Evolutionary conservation across 2,329 filamentous ascomycete genomes (phyloP).

Genomic region (Juglanconis sp.): DNA sequence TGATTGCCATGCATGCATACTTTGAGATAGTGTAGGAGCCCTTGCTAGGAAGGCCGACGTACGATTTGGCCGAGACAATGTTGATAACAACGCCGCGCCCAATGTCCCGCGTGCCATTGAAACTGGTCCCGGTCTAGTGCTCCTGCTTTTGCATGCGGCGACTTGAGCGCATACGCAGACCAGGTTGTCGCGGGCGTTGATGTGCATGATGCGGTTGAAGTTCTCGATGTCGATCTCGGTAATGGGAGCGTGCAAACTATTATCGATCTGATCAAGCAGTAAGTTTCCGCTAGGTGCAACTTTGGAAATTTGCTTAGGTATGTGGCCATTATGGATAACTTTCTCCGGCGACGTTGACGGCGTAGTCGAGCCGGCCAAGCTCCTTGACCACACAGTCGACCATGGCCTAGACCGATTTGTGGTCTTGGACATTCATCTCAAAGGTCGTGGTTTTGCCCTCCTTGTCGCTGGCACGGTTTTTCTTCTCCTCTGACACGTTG

Average conservation of each 20-base stretch:
- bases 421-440: constrained; percentile 20
- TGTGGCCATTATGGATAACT: constrained; percentile 8
- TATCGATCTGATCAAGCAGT: constrained; percentile 10
- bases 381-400: constrained; percentile 21
- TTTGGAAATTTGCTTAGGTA: no score
- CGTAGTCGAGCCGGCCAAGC: constrained; percentile 22
- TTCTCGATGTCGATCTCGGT: constrained; percentile 19
- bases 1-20: constrained; percentile 20
- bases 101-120: constrained; percentile 20
- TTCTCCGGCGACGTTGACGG: constrained; percentile 21
- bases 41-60: constrained; percentile 18
- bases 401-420: constrained; percentile 19
- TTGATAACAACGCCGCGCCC: constrained; percentile 21
- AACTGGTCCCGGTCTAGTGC: constrained; percentile 19
- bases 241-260: constrained; percentile 18
- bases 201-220: constrained; percentile 22
- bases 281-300: neutral
- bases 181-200: constrained; percentile 21
- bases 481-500: constrained; percentile 22
- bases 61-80: constrained; percentile 20
- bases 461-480: constrained; percentile 18
- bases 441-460: constrained; percentile 8
- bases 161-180: constrained; percentile 18
- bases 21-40: constrained; percentile 22
- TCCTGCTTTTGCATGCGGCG: constrained; percentile 19